phyloP scores from a whole-genome alignment of 2,329 filamentous ascomycete genomes.

The Mycosphaerella arachidis region DNA sequence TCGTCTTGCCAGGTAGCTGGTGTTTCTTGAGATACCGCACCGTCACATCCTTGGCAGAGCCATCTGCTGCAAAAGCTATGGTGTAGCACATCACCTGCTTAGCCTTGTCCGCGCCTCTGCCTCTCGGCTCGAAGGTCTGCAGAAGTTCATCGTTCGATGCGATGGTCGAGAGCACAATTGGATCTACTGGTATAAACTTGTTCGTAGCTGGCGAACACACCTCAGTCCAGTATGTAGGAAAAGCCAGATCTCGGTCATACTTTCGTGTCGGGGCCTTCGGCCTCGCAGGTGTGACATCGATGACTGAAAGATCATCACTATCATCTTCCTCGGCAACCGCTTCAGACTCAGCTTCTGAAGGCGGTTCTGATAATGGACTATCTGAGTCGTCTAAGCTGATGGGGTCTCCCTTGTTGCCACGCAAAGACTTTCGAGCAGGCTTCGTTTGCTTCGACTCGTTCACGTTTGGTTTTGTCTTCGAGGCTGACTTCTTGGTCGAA shows the following conservation, averaged over 20 bases:
- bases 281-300: constrained; percentile 51
- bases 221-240: constrained; percentile 91
- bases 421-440: constrained; percentile 23
- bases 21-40: constrained; percentile 81
- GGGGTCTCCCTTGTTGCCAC: constrained; percentile 34
- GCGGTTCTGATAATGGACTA: constrained; percentile 39
- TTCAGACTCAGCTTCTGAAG: constrained; percentile 33
- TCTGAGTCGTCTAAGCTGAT: constrained; percentile 50
- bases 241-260: constrained; percentile 73
- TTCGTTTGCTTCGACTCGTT: constrained; percentile 6
- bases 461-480: constrained; percentile 7
- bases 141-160: constrained; percentile 69
- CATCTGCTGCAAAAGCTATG: constrained; percentile 63
- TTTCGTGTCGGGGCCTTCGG: constrained; percentile 44
- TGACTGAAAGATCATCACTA: constrained; percentile 56
- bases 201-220: constrained; percentile 76
- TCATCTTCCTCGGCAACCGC: constrained; percentile 37
- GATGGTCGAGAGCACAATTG: constrained; percentile 63
- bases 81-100: constrained; percentile 90
- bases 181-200: constrained; percentile 73
- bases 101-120: constrained; percentile 74
- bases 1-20: constrained; percentile 81
- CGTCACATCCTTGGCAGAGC: constrained; percentile 54
- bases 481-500: constrained; percentile 5
- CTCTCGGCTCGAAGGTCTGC: constrained; percentile 74